Evolutionary conservation across 2,329 filamentous ascomycete species (phyloP), one percentile per base, ranked within the genome.

Genomic region (Phoma sp.): DNA sequence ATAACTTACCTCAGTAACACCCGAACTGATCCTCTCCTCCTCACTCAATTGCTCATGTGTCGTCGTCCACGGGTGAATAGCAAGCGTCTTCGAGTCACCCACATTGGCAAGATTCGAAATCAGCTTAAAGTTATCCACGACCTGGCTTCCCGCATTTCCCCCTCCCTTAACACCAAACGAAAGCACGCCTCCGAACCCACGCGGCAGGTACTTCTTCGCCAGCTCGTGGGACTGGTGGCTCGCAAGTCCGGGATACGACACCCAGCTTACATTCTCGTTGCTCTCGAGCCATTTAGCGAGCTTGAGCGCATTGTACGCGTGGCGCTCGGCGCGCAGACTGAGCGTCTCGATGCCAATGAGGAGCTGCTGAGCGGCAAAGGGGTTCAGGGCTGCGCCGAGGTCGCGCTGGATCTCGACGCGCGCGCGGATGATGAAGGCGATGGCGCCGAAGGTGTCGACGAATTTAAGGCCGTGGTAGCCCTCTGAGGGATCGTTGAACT

Each of bases 101-200:
- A 98, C 93, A 73, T 99, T 99, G 53, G 95, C 95, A 64, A 98
- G 80, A 78, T 98, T 97, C 14, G 91, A 96, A 67, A 98, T 91
- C 64, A 99, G 79, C 83, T 96, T 95, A 81, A 99, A 96, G 65
- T 87, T 87, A 77, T 99, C 95, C 47, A 98, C 95, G 29, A 98
- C 86, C 76, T 92, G 87, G 73, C 86, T 89, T 57, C 95, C 93
- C 13, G 89, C 91, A n/a, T 79, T 82, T 57, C 85, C 90, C 56
- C 90, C 92, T 2, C 93, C 93, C 80, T 96, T 96, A 58, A 97
- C 89, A 47, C 95, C 95, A 66, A 99, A 95, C 66, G 90, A 96
- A 59, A 99, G 77, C 14, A 99, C 93, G 67, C 95, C 93, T 44
- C 93, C 93, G 67, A 89, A 95, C 7, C 93, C 93, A 58, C 88